Percentiles rank a stretch among this genome's conserved stretches.
These are phyloP conservation scores for Apiosordaria backusii DNA, from an alignment of 495 filamentous ascomycete species.

Conservation along the genomic window DNA sequence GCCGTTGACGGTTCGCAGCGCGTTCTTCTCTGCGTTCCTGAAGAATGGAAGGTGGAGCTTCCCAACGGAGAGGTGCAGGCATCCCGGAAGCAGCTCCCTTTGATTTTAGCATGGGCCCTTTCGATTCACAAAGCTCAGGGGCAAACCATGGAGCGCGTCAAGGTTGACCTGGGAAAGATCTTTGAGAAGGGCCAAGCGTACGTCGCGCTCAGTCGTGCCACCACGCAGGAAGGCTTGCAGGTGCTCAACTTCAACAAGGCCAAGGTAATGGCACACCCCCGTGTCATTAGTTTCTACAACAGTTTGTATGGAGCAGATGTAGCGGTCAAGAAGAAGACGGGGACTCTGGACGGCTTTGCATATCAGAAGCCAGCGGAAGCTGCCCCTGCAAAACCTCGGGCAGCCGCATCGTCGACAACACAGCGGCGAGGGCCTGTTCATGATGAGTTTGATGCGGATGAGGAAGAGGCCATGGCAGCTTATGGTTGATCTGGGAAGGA, in stretches of 20 bases:
- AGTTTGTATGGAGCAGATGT: constrained; percentile 63
- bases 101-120: constrained; percentile 94
- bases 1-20: constrained; percentile 73
- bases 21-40: constrained; percentile 75
- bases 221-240: constrained; percentile 80
- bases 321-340: constrained; percentile 31
- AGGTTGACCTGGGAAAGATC: constrained; percentile 84
- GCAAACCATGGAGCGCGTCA: constrained; percentile 90
- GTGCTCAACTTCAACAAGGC: constrained; percentile 82
- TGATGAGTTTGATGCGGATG: constrained; percentile 32
- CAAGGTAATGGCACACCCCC: constrained; percentile 93
- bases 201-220: constrained; percentile 80
- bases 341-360: constrained; percentile 32
- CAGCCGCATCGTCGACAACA: background rate
- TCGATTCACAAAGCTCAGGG: constrained; percentile 98
- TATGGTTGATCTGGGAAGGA: constrained; percentile 28
- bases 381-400: background rate
- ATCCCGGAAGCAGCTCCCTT: constrained; percentile 68
- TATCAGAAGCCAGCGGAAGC: constrained; percentile 15
- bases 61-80: constrained; percentile 94
- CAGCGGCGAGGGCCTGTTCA: background rate
- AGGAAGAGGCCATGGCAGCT: constrained; percentile 38
- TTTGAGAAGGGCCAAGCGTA: constrained; percentile 96
- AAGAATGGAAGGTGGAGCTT: constrained; percentile 93
- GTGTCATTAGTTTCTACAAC: constrained; percentile 79